These are phyloP conservation scores for Tagetes patula DNA, from an alignment of 129 eudicot species.

Conservation along the genomic window DNA sequence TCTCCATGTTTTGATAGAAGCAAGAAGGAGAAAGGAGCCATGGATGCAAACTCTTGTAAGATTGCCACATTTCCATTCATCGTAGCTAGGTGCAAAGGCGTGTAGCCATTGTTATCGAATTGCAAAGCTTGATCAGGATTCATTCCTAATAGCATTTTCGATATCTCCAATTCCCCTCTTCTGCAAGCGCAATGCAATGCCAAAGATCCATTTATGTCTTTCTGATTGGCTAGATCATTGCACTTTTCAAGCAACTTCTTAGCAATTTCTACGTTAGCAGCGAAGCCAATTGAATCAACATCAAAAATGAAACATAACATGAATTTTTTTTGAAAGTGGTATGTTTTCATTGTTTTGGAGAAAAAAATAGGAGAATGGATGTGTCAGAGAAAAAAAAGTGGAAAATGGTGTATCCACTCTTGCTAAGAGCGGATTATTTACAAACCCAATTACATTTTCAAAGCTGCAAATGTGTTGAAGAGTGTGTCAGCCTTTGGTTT, in stretches of 20 bases:
- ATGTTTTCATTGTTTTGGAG: no score
- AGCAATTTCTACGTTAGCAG: conserved; percentile 28
- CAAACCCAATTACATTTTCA: no score
- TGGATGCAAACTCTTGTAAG: conserved; percentile 30
- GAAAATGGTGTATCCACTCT: no score
- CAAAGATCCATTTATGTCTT: conserved; percentile 27
- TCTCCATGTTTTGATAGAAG: conserved; percentile 27
- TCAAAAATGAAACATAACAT: no score
- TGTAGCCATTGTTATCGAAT: conserved; percentile 28
- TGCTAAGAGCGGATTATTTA: no score
- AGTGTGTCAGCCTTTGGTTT: no score
- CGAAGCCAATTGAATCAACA: not conserved
- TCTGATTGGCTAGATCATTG: conserved; percentile 21
- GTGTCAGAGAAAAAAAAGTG: no score
- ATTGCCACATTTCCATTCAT: conserved; percentile 29
- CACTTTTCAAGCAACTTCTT: conserved; percentile 31
- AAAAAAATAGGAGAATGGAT: no score
- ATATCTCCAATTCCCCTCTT: conserved; percentile 29
- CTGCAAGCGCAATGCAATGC: conserved; percentile 36
- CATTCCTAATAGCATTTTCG: conserved; percentile 22
- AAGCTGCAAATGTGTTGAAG: no score
- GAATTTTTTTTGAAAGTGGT: no score
- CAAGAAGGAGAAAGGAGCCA: conserved; percentile 25
- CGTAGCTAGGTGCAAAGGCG: conserved; percentile 35
- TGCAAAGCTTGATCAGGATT: conserved; percentile 32